Evolutionary conservation across 495 filamentous ascomycete genomes (phyloP).

Genomic region (Darksidea phi): DNA sequence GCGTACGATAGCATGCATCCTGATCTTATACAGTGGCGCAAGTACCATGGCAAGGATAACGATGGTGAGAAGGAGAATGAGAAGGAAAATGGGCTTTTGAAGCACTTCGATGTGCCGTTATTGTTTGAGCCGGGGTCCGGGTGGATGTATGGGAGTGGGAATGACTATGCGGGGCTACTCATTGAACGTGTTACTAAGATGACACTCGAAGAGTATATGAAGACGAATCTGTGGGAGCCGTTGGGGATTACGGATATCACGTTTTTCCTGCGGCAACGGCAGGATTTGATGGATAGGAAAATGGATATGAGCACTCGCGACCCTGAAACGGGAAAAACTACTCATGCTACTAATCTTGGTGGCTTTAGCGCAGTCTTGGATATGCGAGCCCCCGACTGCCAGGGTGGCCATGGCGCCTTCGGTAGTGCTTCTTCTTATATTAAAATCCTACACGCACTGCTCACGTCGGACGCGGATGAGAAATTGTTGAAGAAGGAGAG

Average conservation of each 20-base stretch:
- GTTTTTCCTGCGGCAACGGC: conserved; percentile 44
- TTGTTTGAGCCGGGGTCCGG: conserved; percentile 40
- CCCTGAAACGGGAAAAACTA: conserved; percentile 28
- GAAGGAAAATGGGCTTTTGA: neutral
- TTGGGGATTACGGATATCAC: conserved; percentile 48
- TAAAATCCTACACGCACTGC: conserved; percentile 52
- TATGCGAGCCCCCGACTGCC: conserved; percentile 38
- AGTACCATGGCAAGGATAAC: neutral
- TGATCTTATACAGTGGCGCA: neutral
- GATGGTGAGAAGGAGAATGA: no score
- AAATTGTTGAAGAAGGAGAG: conserved; percentile 46
- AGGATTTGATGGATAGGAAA: conserved; percentile 37
- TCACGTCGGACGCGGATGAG: conserved; percentile 45
- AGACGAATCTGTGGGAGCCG: conserved; percentile 47
- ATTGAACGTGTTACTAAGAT: conserved; percentile 15
- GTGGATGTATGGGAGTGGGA: conserved; percentile 37
- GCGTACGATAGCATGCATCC: conserved; percentile 20
- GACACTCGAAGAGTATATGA: conserved; percentile 48
- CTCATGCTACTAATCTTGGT: neutral
- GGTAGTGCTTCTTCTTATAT: conserved; percentile 49
- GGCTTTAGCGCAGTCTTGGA: neutral
- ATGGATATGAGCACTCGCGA: conserved; percentile 37
- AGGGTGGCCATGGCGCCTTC: conserved; percentile 57
- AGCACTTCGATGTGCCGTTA: conserved; percentile 29
- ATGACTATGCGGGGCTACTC: conserved; percentile 37